Conservation (phyloP, 352 stramenopile species). For the Phytophthora melonis region DNA sequence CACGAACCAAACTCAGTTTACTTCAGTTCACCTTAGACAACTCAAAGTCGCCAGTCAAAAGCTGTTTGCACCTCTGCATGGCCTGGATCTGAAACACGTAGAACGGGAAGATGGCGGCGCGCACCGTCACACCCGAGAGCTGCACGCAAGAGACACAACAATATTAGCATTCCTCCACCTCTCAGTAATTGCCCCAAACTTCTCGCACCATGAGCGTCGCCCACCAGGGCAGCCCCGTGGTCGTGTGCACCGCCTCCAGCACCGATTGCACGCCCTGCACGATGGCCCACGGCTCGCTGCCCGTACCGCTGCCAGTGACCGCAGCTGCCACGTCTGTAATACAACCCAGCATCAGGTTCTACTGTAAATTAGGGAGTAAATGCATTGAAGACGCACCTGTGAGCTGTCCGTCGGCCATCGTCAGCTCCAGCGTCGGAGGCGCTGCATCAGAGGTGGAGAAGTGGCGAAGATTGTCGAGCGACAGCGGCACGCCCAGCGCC, state of each 20-base stretch:
- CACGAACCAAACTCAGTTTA: not conserved
- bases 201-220: constrained; percentile 62
- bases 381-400: constrained; percentile 33
- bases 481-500: constrained; percentile 14
- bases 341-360: not conserved
- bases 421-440: constrained; percentile 39
- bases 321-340: constrained; percentile 40
- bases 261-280: constrained; percentile 69
- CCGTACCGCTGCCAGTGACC: constrained; percentile 35
- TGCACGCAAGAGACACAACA: constrained; percentile 19
- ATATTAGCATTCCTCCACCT: constrained; percentile 6
- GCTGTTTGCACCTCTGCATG: constrained; percentile 52
- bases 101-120: constrained; percentile 73
- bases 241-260: constrained; percentile 70
- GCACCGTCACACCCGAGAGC: constrained; percentile 71
- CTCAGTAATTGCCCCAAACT: not conserved
- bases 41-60: not conserved
- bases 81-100: constrained; percentile 79
- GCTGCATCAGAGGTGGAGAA: constrained; percentile 44
- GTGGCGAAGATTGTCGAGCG: constrained; percentile 32
- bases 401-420: constrained; percentile 46
- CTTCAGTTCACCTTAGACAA: not conserved
- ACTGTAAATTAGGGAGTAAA: not conserved
- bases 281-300: constrained; percentile 49
- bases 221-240: constrained; percentile 82